Evolutionary conservation across 2,329 filamentous ascomycete genomes (phyloP), one percentile per base, ranked within the genome.

Genomic region (Colletotrichum caudatum): DNA sequence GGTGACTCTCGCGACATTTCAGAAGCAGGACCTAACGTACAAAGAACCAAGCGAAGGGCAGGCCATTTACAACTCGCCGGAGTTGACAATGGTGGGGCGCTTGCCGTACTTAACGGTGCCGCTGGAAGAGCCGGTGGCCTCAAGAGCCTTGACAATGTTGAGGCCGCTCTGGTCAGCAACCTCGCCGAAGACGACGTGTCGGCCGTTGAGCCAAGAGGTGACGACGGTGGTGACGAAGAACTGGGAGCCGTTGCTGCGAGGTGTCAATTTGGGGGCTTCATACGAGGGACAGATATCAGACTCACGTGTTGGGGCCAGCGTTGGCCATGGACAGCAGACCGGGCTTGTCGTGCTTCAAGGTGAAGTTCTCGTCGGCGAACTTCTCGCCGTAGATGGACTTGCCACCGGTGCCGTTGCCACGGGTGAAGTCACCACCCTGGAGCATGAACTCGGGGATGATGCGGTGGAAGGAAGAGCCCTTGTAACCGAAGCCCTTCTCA

Each of bases 191-290:
- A 94, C 93, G 83, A 94, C 92, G 88, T 96, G 93, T 82, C 92
- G 92, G 80, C 89, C 90, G 82, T 96, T 89, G 77, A 96, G 88
- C 88, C 97, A 97, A 67, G 91, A 91, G 73, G 96, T 98, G 72
- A 91, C 88, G 62, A 97, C 94, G 68, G 95, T 98, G 78, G 95
- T 98, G 81, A 98, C 86, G 88, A 98, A 98, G 89, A 98, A 98
- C 84, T 98, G 95, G 63, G 94, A 97, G 78, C 96, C 96, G 86
- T 99, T 99, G 83, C 96, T 97, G 74, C 84, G 84, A 14, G 11
- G 84, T 85, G 61, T 78, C 53, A 76, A 77, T 33, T 1, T 18
- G 18, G 37, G 37, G 20, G 3, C 16, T n/a, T 48, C 7, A 23
- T 50, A 35, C 18, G 12, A n/a, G 9, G 48, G 50, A 14, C 5